Conservation (phyloP, 805 yeast species). For the Zygoascus flipseniorum region DNA sequence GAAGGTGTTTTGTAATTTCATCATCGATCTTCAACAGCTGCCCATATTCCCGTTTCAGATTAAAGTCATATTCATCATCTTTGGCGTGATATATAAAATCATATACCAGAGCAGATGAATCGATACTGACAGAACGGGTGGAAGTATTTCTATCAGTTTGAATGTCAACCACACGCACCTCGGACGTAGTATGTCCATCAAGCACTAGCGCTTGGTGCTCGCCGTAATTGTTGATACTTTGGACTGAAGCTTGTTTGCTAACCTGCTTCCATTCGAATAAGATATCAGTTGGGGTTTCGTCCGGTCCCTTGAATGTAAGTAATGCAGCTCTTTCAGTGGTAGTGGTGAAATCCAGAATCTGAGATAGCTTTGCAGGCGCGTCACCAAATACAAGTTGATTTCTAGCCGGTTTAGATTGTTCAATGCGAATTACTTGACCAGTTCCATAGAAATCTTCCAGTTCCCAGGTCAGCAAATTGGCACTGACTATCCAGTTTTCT, state of each 20-base stretch:
- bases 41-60: neutral
- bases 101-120: neutral
- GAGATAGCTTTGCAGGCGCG: neutral
- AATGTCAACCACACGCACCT: neutral
- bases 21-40: neutral
- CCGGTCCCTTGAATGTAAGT: neutral
- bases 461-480: conserved; percentile 27
- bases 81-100: neutral
- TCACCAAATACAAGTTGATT: neutral
- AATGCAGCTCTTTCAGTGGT: neutral
- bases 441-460: conserved; percentile 18
- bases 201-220: neutral
- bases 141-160: neutral
- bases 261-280: neutral
- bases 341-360: neutral
- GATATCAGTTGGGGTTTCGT: neutral
- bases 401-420: neutral
- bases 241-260: neutral
- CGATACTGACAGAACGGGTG: neutral
- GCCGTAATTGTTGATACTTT: neutral
- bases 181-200: neutral
- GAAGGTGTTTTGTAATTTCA: neutral
- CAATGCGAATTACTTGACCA: conserved; percentile 9
- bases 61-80: neutral
- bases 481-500: conserved; percentile 27